Conservation (phyloP, 148 eudicot genomes). For the Camellia granthamiana region DNA sequence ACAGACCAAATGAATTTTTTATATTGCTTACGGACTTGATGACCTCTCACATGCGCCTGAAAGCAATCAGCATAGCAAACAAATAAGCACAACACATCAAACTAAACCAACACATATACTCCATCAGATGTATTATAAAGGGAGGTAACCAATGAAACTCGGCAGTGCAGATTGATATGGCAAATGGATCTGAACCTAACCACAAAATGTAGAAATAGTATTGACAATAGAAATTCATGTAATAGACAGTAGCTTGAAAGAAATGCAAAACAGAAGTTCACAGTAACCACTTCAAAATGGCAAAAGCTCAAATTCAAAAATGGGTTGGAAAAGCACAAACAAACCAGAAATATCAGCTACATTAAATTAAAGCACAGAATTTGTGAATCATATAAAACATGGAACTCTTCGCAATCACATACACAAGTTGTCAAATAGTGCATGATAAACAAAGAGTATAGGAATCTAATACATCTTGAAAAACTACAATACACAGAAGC, state of each 20-base stretch:
- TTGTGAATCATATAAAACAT: neutral
- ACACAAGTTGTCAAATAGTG: neutral
- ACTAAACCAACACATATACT: neutral
- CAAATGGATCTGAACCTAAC: neutral
- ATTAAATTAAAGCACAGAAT: neutral
- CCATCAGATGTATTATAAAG: neutral
- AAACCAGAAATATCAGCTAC: neutral
- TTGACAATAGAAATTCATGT: neutral
- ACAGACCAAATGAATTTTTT: slow-evolving; percentile 65
- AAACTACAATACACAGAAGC: neutral
- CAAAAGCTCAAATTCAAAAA: neutral
- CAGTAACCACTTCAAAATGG: neutral
- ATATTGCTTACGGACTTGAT: slow-evolving; percentile 70
- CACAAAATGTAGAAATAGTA: neutral
- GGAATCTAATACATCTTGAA: neutral
- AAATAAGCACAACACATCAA: neutral
- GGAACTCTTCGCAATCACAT: neutral
- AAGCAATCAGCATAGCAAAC: neutral
- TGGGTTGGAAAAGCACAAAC: neutral
- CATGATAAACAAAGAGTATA: neutral
- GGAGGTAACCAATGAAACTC: neutral
- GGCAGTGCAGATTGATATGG: neutral
- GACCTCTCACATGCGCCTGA: slow-evolving; percentile 78
- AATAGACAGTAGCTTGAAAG: neutral
- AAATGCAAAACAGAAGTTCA: neutral